Base-by-base conservation (phyloP, 1,284 basidiomycete genomes). In the Apiotrichum porosum region DNA sequence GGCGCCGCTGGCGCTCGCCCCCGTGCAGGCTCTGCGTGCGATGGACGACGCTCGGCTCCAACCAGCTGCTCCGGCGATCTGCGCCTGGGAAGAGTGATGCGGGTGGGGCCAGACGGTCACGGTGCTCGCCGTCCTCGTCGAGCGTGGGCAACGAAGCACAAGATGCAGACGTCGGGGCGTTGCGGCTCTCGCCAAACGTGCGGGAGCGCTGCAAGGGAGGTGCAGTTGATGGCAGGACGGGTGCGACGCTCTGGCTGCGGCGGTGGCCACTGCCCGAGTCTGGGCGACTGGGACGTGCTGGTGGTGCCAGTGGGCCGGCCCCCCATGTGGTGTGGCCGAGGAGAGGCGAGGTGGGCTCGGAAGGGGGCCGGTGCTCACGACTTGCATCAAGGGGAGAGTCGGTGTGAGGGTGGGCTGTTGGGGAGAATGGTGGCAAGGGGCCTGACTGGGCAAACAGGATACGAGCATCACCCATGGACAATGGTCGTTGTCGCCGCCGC, bases 311-410 rank as follows among this genome's bases (percentile, higher is more conserved):
- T n/a, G n/a, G n/a, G n/a, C n/a, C n/a, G n/a, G n/a, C 19, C 5
- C 41, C 17, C 6, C 17, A 34, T 14, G 24, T 36, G 26, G 34
- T 44, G 15, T 30, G 23, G 12, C 15, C 5, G 22, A 44, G 42
- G 9, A 28, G n/a, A 9, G 23, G 42, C 2, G 42, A 37, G 19
- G 13, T 28, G 6, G 33, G 42, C 12, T 33, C 32, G 6, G 37
- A 37, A 6, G 9, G 18, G 9, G 34, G 31, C 24, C 34, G 45
- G 30, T 35, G 14, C 5, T 15, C 23, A n/a, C 39, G 38, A 4
- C 14, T 37, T 14, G 44, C 13, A 4, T 40, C 41, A 1, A 51
- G 37, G 3, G 49, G 49, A 13, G 49, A 44, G 37, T 51, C 41
- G 9, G 37, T 51, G 15, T 47, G 44, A 3, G 49, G 49, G 26